Percentiles rank a stretch among this genome's conserved stretches.
Conservation (phyloP, 805 yeast genomes). For the Yarrowia divulgata region DNA sequence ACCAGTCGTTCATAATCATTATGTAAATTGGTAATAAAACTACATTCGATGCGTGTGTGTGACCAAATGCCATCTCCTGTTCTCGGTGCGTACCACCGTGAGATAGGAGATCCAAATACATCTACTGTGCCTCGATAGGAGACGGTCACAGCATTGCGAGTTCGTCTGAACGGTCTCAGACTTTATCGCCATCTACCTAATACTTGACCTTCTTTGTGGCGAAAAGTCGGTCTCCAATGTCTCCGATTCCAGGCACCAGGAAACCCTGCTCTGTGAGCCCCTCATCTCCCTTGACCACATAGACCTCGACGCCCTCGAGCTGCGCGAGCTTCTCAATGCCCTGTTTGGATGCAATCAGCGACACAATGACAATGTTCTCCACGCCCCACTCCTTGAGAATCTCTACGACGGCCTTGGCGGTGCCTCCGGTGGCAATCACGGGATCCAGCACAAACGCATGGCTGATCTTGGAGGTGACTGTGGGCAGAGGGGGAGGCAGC, state of each 20-base stretch:
- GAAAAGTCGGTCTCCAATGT: conserved; percentile 49
- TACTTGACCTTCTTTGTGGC: conserved; percentile 41
- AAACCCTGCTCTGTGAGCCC: conserved; percentile 46
- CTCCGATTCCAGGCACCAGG: conserved; percentile 51
- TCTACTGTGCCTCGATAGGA: no score
- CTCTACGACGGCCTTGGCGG: conserved; percentile 49
- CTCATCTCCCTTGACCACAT: conserved; percentile 47
- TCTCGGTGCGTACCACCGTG: no score
- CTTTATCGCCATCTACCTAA: not conserved
- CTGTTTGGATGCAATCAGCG: conserved; percentile 45
- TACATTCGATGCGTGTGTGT: no score
- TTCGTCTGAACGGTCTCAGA: no score
- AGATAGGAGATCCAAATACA: no score
- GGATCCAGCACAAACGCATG: conserved; percentile 50
- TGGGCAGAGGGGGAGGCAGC: conserved; percentile 44
- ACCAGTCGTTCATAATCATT: no score
- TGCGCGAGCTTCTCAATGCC: conserved; percentile 45
- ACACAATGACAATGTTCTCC: conserved; percentile 45
- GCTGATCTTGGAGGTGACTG: conserved; percentile 41
- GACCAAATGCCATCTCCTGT: no score
- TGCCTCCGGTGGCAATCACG: conserved; percentile 52
- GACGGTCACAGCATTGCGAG: no score
- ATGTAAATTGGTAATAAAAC: no score
- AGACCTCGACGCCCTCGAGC: conserved; percentile 46
- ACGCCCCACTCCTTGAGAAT: conserved; percentile 50